These are phyloP conservation scores for Trichophyton schoenleinii DNA, from an alignment of 2,329 filamentous ascomycete species.

Conservation along the genomic window DNA sequence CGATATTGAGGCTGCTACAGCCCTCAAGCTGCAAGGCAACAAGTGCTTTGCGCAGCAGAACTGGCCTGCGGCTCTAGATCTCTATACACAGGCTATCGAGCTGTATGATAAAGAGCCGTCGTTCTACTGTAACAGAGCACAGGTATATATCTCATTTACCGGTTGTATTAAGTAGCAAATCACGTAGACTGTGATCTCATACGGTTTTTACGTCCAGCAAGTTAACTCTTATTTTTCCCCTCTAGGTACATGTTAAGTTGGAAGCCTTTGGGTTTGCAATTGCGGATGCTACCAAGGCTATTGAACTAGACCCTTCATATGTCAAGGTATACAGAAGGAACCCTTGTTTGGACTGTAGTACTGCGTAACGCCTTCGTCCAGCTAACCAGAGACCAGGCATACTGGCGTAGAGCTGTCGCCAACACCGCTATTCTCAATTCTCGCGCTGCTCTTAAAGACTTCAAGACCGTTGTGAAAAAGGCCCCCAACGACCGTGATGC, in stretches of 20 bases:
- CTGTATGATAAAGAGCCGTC: conserved; percentile 71
- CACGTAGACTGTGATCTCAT: background rate
- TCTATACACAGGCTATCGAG: conserved; percentile 79
- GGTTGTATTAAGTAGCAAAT: background rate
- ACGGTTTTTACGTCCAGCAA: background rate
- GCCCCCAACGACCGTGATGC: conserved; percentile 83
- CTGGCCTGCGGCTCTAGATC: conserved; percentile 68
- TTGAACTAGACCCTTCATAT: conserved; percentile 77
- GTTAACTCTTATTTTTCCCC: background rate
- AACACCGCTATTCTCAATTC: conserved; percentile 83
- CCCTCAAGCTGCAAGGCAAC: conserved; percentile 88
- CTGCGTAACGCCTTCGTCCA: background rate
- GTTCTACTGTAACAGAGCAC: conserved; percentile 88
- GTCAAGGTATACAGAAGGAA: conserved; percentile 56
- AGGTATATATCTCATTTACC: conserved; percentile 46
- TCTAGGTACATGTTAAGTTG: conserved; percentile 81
- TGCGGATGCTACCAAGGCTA: conserved; percentile 76
- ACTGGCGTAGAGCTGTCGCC: conserved; percentile 84
- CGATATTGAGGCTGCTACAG: conserved; percentile 55
- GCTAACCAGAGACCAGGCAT: conserved; percentile 48
- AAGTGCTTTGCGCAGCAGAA: conserved; percentile 80
- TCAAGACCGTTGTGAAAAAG: conserved; percentile 77
- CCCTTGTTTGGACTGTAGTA: background rate
- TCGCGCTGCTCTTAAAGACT: conserved; percentile 79
- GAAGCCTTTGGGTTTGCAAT: conserved; percentile 92